Evolutionary conservation across 78 protist genomes (phyloP), one percentile per base, ranked within the genome.

Genomic region (Planoprotostelium fungivorum): DNA sequence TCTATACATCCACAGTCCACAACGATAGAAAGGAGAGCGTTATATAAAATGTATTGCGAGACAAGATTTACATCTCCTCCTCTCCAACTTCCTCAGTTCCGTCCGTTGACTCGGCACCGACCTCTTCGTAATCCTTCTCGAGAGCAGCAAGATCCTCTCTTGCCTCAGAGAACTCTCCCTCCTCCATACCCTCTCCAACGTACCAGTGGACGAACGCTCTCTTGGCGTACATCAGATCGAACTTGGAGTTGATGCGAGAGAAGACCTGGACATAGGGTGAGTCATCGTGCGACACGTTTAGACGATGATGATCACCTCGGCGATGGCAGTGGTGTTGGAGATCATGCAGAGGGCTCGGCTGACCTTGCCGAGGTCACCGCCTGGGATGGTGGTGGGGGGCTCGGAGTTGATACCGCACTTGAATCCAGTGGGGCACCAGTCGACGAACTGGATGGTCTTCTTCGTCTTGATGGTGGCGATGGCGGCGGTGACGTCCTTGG

Each of bases 121-220:
- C 90, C 38, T 91, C 93, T 10, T 63, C 84, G 39, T 94, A 94
- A 51, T 94, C 96, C 35, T 91, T 94, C 90, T 98, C 98, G 83
- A 98, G 93, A 37, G 98, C 98, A 29, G 96, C 96, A 5, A 98
- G 90, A 95, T 98, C 99, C 89, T 98, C 99, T 38, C 99, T 92
- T 37, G 98, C 99, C 93, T 98, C 99, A 38, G 98, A 93, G 93
- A 98, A 98, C 88, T 98, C 99, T 89, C 99, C 98, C 89, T 98
- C 99, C 91, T 98, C 99, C 99, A 98, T 98, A 89, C 99, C 99
- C 94, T 98, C 99, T 37, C 98, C 99, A 86, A 98, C 99, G 91
- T 96, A 98, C 98, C 99, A 97, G 93, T 98, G 99, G 51, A 98
- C 95, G 94, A 95, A 93, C 83, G 98, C 95, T 92, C 99, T 96